Conservation (phyloP, 768 basidiomycete species). For the Termitomyces eurrhizus region DNA sequence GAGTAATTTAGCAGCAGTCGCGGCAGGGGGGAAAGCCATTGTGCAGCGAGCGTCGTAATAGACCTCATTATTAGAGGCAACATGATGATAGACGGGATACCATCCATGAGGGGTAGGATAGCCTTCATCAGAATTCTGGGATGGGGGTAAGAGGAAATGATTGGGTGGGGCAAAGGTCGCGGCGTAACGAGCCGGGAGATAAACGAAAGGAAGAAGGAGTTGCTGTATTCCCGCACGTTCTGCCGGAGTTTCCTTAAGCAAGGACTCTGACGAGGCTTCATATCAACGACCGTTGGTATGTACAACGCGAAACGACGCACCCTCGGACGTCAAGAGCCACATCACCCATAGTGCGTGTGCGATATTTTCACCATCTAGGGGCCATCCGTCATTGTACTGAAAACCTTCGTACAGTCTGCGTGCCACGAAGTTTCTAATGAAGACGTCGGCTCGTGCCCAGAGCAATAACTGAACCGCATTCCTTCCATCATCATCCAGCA, state of each 20-base stretch:
- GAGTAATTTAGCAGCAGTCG: conserved; percentile 57
- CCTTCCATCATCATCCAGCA: conserved; percentile 56
- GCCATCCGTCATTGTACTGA: conserved; percentile 40
- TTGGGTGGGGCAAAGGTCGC: conserved; percentile 57
- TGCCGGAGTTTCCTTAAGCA: conserved; percentile 25
- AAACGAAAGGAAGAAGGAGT: conserved; percentile 39
- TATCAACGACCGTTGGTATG: not conserved
- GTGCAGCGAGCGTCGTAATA: conserved; percentile 28
- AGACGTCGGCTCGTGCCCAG: conserved; percentile 37
- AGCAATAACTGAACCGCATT: conserved; percentile 43
- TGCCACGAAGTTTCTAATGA: conserved; percentile 37
- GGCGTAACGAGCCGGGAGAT: conserved; percentile 54
- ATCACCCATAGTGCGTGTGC: conserved; percentile 51
- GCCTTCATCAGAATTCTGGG: conserved; percentile 11
- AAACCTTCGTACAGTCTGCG: conserved; percentile 33
- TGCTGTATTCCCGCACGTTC: conserved; percentile 27
- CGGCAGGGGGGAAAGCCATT: conserved; percentile 40
- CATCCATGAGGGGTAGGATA: conserved; percentile 37
- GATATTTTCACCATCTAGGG: conserved; percentile 42
- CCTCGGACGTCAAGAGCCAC: conserved; percentile 47
- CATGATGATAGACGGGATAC: conserved; percentile 41
- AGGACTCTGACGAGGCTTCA: conserved; percentile 16
- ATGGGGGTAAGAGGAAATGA: conserved; percentile 52
- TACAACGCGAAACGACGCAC: conserved; percentile 18
- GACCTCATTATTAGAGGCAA: conserved; percentile 19